These are phyloP conservation scores for Marchantia polymorpha DNA, from an alignment of 225 moss, liverwort and hornwort genomes.

Conservation along the genomic window DNA sequence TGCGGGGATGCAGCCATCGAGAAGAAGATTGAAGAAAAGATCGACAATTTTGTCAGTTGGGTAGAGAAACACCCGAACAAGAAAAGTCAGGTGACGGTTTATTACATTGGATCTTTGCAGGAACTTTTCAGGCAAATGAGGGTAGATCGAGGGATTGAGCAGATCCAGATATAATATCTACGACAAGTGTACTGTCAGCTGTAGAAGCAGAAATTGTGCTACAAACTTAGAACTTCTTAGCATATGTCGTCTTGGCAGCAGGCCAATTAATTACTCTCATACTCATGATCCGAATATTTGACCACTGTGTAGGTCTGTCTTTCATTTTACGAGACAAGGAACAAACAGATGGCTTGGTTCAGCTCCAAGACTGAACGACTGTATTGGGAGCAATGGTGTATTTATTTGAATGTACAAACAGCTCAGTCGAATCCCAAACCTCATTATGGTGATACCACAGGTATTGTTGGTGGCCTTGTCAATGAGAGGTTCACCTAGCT, in stretches of 20 bases:
- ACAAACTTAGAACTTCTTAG: neutral
- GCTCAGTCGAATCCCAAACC: conserved; percentile 48
- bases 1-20: conserved; percentile 85
- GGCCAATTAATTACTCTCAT: neutral
- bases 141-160: neutral
- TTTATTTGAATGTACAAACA: conserved; percentile 64
- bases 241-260: neutral
- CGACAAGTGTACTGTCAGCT: neutral
- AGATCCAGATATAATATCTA: neutral
- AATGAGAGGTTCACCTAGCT: neutral
- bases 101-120: neutral
- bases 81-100: conserved; percentile 64
- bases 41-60: conserved; percentile 88
- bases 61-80: conserved; percentile 98
- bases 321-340: conserved; percentile 82
- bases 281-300: neutral
- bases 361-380: conserved; percentile 65
- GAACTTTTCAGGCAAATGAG: too few species aligned
- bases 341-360: conserved; percentile 77
- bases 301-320: conserved; percentile 51
- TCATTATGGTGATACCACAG: conserved; percentile 48
- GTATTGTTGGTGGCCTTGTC: neutral
- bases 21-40: conserved; percentile 97
- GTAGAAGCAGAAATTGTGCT: neutral
- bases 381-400: conserved; percentile 88